A percentile compares a stretch with the other conserved stretches of the same genome.
These are phyloP conservation scores for Colletotrichum theobromicola DNA, from an alignment of 2,329 filamentous ascomycete species.

Conservation along the genomic window DNA sequence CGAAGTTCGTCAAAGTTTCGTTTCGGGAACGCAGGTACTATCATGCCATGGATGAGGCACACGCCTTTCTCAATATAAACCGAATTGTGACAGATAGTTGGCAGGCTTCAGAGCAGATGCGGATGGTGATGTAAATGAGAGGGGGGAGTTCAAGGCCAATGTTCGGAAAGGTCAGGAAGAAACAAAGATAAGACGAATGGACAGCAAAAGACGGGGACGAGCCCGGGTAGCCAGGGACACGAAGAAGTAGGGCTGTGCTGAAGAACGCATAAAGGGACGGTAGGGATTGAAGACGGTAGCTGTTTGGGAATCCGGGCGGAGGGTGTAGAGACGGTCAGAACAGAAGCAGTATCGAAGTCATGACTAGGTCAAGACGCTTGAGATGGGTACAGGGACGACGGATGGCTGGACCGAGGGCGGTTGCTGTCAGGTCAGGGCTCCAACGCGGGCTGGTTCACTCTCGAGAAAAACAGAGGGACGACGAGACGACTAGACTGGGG, in stretches of 20 bases:
- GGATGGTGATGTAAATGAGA: constrained; percentile 3
- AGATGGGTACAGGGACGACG: constrained; percentile 11
- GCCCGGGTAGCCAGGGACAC: constrained; percentile 20
- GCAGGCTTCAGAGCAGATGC: neutral
- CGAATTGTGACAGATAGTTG: constrained; percentile 7
- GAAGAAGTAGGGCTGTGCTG: constrained; percentile 32
- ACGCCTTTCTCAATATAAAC: constrained; percentile 7
- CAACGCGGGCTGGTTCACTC: neutral
- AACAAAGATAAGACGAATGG: constrained; percentile 32
- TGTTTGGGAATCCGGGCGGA: constrained; percentile 31
- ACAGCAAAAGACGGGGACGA: constrained; percentile 17
- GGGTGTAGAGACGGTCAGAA: constrained; percentile 22
- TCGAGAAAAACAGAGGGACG: neutral
- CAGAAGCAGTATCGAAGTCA: constrained; percentile 13
- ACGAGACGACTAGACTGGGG: constrained; percentile 16
- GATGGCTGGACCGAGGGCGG: constrained; percentile 13
- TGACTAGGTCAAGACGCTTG: constrained; percentile 16
- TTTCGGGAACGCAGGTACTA: constrained; percentile 23
- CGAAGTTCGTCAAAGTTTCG: constrained; percentile 22
- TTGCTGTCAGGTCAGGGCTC: constrained; percentile 12
- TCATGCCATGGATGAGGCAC: constrained; percentile 20
- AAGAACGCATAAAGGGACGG: constrained; percentile 33
- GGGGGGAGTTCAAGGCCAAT: constrained; percentile 2
- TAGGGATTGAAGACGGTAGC: constrained; percentile 32
- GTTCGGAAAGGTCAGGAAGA: constrained; percentile 23